Conservation (phyloP, 2,329 filamentous ascomycete species). For the Microdochium paspali region DNA sequence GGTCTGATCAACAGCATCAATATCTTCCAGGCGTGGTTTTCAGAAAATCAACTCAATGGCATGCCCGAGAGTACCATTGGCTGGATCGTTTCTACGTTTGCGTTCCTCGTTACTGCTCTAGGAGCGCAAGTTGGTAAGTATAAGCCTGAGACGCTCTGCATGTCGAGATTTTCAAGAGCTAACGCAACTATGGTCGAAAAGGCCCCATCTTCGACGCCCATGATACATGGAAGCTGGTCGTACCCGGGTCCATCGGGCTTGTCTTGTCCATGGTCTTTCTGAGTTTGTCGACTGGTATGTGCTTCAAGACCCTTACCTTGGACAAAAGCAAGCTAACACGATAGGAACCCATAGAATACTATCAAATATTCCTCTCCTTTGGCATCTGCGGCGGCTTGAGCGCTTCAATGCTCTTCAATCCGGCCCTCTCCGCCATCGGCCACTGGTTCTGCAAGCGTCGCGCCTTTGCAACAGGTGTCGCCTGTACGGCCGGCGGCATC, state of each 20-base stretch:
- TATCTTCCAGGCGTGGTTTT: constrained; percentile 57
- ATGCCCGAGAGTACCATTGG: constrained; percentile 52
- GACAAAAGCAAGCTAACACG: neutral
- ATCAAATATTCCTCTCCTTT: constrained; percentile 63
- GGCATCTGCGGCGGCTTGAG: constrained; percentile 57
- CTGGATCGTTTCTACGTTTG: constrained; percentile 67
- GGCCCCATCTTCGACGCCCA: constrained; percentile 61
- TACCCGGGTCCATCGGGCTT: constrained; percentile 46
- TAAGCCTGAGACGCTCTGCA: neutral
- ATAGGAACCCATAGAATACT: constrained; percentile 35
- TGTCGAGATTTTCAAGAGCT: neutral
- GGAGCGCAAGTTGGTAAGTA: constrained; percentile 52
- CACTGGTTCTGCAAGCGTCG: constrained; percentile 60
- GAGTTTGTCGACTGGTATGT: constrained; percentile 41
- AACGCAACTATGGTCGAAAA: neutral
- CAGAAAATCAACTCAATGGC: constrained; percentile 49
- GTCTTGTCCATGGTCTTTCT: constrained; percentile 47
- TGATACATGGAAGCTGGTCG: constrained; percentile 49
- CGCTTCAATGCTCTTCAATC: constrained; percentile 61
- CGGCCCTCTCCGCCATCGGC: constrained; percentile 54
- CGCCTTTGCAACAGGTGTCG: constrained; percentile 60
- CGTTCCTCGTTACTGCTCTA: constrained; percentile 62
- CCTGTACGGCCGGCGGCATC: constrained; percentile 53
- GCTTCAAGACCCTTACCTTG: neutral
- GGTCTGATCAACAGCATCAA: constrained; percentile 60